Evolutionary conservation across 2,329 filamentous ascomycete species (phyloP).

Genomic region (Colletotrichum sp.): DNA sequence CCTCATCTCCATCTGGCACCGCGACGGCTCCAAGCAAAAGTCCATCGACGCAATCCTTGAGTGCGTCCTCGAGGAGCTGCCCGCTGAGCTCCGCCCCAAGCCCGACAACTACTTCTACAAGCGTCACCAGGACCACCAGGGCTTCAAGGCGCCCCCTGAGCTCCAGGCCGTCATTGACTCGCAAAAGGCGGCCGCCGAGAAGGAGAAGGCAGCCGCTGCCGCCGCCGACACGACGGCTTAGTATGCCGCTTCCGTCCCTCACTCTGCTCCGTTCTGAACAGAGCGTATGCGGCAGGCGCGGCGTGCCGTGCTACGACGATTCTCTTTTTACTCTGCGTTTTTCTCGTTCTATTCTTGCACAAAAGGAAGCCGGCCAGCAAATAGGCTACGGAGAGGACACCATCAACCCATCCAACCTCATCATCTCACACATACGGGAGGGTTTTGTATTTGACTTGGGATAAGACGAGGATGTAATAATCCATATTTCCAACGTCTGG

Average conservation of each 20-base stretch:
- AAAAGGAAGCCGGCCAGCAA: not conserved
- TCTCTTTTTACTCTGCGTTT: not conserved
- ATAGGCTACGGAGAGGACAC: not conserved
- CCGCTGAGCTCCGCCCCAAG: conserved; percentile 74
- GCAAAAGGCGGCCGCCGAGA: conserved; percentile 53
- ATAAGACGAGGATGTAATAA: not conserved
- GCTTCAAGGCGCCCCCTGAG: conserved; percentile 72
- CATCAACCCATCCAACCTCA: not conserved
- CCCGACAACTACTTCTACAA: conserved; percentile 82
- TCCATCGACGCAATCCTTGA: conserved; percentile 78
- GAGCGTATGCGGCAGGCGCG: not conserved
- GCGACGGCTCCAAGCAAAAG: conserved; percentile 79
- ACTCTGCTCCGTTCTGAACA: conserved; percentile 6
- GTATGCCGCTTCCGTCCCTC: not conserved
- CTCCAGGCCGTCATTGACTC: conserved; percentile 63
- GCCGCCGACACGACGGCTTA: conserved; percentile 24
- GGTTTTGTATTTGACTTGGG: not conserved
- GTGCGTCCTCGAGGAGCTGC: conserved; percentile 76
- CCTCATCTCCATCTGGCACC: conserved; percentile 92
- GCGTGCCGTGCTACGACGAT: not conserved
- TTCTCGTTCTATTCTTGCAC: not conserved
- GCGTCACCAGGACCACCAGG: conserved; percentile 86
- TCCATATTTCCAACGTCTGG: not conserved
- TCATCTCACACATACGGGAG: not conserved
- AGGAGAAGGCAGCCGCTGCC: conserved; percentile 27